Conservation (phyloP, 441 rosid species). For the Mallotus repandus region DNA sequence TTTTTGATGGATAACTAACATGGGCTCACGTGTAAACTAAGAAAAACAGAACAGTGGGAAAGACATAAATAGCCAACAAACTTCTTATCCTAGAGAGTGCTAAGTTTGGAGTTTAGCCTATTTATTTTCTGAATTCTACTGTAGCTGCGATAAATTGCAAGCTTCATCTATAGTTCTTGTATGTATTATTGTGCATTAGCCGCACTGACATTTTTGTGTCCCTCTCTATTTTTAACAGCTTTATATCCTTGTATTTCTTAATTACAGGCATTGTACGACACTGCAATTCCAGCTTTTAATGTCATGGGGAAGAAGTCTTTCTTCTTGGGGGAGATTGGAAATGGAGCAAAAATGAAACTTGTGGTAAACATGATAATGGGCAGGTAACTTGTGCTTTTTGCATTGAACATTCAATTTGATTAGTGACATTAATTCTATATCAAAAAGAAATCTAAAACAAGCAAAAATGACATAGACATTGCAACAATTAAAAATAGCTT, state of each 20-base stretch:
- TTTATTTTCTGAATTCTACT: not conserved
- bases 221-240: constrained; percentile 8
- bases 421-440: too few species aligned
- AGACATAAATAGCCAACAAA: not conserved
- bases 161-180: not conserved
- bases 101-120: not conserved
- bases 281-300: constrained; percentile 71
- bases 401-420: too few species aligned
- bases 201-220: not conserved
- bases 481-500: too few species aligned
- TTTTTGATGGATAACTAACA: not conserved
- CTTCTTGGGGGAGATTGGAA: constrained; percentile 83
- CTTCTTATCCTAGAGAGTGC: not conserved
- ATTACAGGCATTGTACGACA: constrained; percentile 63
- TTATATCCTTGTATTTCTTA: not conserved
- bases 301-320: constrained; percentile 85
- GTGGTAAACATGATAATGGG: constrained; percentile 98
- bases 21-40: not conserved
- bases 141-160: not conserved
- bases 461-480: too few species aligned
- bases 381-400: constrained; percentile 42
- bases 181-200: not conserved
- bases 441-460: too few species aligned
- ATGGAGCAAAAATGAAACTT: constrained; percentile 95
- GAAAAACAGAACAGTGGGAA: not conserved